Evolutionary conservation across 1,139 yeast species (phyloP).

Genomic region (Pneumocystis canis): DNA sequence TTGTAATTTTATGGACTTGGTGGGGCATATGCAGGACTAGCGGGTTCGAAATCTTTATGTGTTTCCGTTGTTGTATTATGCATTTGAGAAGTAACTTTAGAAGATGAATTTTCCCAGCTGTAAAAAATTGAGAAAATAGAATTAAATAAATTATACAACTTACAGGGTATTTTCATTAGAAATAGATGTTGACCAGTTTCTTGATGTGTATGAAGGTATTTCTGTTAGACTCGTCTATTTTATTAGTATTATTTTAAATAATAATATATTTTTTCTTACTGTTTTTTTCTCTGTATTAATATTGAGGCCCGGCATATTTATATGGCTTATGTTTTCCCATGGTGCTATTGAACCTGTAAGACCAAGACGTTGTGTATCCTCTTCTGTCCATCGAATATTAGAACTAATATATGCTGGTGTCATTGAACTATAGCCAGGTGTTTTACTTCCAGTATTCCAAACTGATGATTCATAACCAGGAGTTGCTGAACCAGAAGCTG

Average conservation of each 20-base stretch:
- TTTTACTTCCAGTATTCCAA: conserved; percentile 29
- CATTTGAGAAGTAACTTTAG: background rate
- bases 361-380: background rate
- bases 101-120: conserved; percentile 28
- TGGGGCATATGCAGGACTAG: conserved; percentile 27
- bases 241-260: conserved; percentile 4
- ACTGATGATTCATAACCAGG: conserved; percentile 21
- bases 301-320: background rate
- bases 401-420: conserved; percentile 29
- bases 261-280: background rate
- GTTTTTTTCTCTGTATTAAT: background rate
- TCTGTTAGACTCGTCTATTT: conserved; percentile 7
- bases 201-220: conserved; percentile 10
- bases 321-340: conserved; percentile 4
- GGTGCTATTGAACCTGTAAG: conserved; percentile 6
- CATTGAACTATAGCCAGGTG: conserved; percentile 32
- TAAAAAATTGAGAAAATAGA: conserved; percentile 30
- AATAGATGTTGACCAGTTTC: conserved; percentile 16
- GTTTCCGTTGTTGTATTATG: conserved; percentile 3
- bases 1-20: background rate
- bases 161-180: conserved; percentile 11
- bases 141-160: background rate
- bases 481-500: conserved; percentile 27
- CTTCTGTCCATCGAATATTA: conserved; percentile 16
- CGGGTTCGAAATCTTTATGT: conserved; percentile 22